Base-by-base conservation (phyloP, 78 protist genomes). In the Cavenderia fasciculata region DNA sequence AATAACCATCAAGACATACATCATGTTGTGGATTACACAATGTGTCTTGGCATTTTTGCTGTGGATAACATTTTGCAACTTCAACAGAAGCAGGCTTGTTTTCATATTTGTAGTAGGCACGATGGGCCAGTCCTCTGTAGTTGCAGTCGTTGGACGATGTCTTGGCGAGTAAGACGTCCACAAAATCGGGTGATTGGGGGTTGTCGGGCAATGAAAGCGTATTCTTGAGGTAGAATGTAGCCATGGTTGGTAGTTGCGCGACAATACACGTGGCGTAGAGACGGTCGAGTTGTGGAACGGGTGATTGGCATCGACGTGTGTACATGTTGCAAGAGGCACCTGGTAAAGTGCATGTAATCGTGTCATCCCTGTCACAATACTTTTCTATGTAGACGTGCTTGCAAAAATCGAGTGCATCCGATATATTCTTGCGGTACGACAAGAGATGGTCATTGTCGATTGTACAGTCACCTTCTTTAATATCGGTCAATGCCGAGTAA, bases 1-100 rank as follows among this genome's bases (percentile, higher is more conserved):
- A 40, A n/a, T 68, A 47, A 36, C 90, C 90, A 56, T 82, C 90
- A 40, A 52, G 68, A 25, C 90, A 82, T 16, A 59, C 38, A n/a
- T 82, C 90, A n/a, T 82, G 90, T 21, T 21, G 61, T 0, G 66
- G 38, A 29, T 31, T 52, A 68, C 90, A 82, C 12, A 78, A 23
- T 11, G n/a, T 4, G 33, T 82, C 90, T 1, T 68, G 29, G 41
- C 90, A 82, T 8, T 33, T 7, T 25, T 59, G 78, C 8, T 31
- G 44, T 19, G 59, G 59, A 33, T 71, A 71, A 62, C 78, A 71
- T 3, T 36, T n/a, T 16, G 44, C 12, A 5, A 41, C 33, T 4
- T 41, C 40, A 2, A 23, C 56, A n/a, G n/a, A n/a, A n/a, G n/a
- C n/a, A n/a, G n/a, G n/a, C n/a, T n/a, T n/a, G n/a, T n/a, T n/a